Base-by-base conservation (phyloP, 2,329 filamentous ascomycete genomes). In the Bipolaris zeicola region DNA sequence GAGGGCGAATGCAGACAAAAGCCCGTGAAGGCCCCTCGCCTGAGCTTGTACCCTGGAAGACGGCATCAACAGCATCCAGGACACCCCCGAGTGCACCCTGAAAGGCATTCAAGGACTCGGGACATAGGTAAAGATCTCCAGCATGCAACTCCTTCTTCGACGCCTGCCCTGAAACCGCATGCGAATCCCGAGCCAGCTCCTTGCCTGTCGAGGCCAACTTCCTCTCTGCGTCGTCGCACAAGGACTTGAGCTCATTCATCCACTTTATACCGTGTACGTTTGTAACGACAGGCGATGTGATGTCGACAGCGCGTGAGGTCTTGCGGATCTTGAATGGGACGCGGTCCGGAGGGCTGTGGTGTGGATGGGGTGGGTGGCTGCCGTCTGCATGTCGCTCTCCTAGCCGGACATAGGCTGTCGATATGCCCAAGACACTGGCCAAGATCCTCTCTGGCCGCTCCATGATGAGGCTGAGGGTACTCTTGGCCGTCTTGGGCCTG, bases 31-130 rank as follows among this genome's bases (percentile, higher is more conserved):
- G 88, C 6, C 86, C 84, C 3, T 79, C 77, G 2, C 78, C 76
- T 39, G 62, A 63, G 44, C 60, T 70, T 11, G 68, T 69, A 53
- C 82, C 78, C 5, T 82, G 81, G 67, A 98, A 95, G 3, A 98
- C 88, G 0, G 87, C 82, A 75, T 99, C 95, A 0, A 99, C 87
- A 0, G 91, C 96, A 66, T 99, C 95, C 69, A 93, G 94, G 0
- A 98, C 91, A 22, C 93, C 95, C 11, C 96, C 95, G 4, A 99
- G 78, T 3, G 94, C 92, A 11, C 94, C 93, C 73, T 99, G 90
- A 60, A 99, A 88, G 0, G 95, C 94, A 62, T 90, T 83, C 46
- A 95, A 78, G 0, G 95, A 98, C 68, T 96, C 92, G 0, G 88
- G 79, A 67, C 92, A 96, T 6, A 99, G 83, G 70, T 98, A 99